Conservation (phyloP, 306 rosid species). For the Crataegus laevigata region DNA sequence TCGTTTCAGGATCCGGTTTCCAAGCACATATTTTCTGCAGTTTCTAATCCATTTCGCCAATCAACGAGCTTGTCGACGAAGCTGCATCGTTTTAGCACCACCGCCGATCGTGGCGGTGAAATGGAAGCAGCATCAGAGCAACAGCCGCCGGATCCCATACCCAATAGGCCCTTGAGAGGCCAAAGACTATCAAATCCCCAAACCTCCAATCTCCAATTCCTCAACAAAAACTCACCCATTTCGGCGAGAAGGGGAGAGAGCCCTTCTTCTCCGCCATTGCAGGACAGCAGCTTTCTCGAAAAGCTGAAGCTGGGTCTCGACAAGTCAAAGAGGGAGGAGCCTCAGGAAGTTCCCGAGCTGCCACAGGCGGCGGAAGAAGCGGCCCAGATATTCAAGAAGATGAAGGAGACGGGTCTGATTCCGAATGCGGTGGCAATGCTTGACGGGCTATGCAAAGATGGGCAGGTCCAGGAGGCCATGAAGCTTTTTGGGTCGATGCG, state of each 20-base stretch:
- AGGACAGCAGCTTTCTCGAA: constrained; percentile 57
- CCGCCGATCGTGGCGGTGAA: constrained; percentile 7
- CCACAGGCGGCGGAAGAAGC: constrained; percentile 51
- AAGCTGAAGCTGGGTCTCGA: constrained; percentile 50
- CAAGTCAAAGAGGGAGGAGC: constrained; percentile 21
- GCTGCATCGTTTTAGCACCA: constrained; percentile 36
- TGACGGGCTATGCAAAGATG: constrained; percentile 94
- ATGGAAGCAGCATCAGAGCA: constrained; percentile 7
- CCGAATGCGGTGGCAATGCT: constrained; percentile 97
- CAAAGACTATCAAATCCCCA: constrained; percentile 5
- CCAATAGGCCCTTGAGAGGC: constrained; percentile 37
- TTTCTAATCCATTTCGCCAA: constrained; percentile 13
- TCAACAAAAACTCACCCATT: constrained; percentile 11
- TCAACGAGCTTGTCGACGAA: constrained; percentile 14
- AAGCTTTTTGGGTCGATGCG: constrained; percentile 80
- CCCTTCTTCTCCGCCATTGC: constrained; percentile 15
- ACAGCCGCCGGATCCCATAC: constrained; percentile 23
- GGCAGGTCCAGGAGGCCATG: constrained; percentile 88
- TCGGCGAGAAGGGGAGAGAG: constrained; percentile 10
- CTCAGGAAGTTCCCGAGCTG: constrained; percentile 16
- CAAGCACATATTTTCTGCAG: constrained; percentile 16
- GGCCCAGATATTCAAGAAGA: constrained; percentile 73
- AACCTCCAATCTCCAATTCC: constrained; percentile 20
- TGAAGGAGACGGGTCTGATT: constrained; percentile 91
- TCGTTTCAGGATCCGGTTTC: constrained; percentile 14